Evolutionary conservation across 108 stramenopile genomes (phyloP), one percentile per base, ranked within the genome.

Genomic region (Aurantiochytrium sp.): DNA sequence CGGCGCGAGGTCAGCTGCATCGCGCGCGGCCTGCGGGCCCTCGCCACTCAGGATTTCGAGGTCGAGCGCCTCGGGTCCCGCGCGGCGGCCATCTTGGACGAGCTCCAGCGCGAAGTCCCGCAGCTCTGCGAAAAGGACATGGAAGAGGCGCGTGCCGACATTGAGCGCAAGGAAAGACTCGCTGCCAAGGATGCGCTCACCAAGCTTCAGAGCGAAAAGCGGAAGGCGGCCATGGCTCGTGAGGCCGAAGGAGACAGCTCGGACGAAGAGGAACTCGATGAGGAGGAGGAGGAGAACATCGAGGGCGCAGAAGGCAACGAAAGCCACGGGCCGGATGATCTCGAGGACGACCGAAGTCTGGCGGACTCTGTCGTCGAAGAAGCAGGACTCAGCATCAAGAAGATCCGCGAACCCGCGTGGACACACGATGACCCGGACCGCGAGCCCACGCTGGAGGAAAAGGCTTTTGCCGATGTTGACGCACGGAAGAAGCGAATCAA

Each of bases 201-300:
- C 22, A 86, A 59, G 89, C 87, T 73, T 15, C 39, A 36, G 68
- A 68, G 31, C 4, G 86, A 89, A 31, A 86, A 55, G 22, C 41
- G 88, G 30, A 89, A 87, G 4, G 24, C 85, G 12, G 86, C 32
- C 30, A 89, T 89, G 27, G 59, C 59, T 27, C 59, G 34, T 17
- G 89, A 89, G 68, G 86, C 68, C 88, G 55, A 89, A 12, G 68
- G 88, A 85, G 89, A 86, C 37, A 85, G 37, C 24, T n/a, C n/a
- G n/a, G n/a, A n/a, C n/a, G n/a, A n/a, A n/a, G n/a, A n/a, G n/a
- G n/a, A n/a, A n/a, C n/a, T n/a, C n/a, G 27, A 10, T 31, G 15
- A 68, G 4, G 86, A 36, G 15, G 45, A 85, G 81, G 30, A 30
- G 37, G 45, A 87, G 19, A 55, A 55, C 42, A 24, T 30, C 22